A percentile compares a stretch with the other conserved stretches of the same genome.
Evolutionary conservation across 768 basidiomycete species (phyloP).

Genomic region (Pseudohyphozyma bogoriensis): DNA sequence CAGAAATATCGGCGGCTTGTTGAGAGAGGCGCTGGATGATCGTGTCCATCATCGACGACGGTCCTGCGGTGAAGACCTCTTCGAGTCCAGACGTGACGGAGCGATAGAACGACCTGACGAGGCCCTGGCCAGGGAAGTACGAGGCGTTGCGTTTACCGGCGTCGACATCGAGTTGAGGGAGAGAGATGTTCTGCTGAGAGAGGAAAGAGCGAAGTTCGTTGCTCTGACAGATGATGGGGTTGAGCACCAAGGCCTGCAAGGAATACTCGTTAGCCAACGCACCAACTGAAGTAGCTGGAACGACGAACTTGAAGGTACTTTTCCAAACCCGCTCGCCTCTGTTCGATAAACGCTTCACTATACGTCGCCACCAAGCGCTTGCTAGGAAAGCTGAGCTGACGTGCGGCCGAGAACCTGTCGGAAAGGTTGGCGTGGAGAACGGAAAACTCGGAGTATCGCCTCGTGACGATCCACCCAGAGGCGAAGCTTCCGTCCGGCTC

Average conservation of each 20-base stretch:
- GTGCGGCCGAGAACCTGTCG: slow-evolving; percentile 59
- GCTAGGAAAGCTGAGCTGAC: slow-evolving; percentile 75
- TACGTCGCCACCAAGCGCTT: slow-evolving; percentile 84
- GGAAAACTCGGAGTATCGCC: slow-evolving; percentile 90
- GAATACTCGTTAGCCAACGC: background rate
- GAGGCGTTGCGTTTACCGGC: background rate
- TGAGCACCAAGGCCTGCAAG: slow-evolving; percentile 57
- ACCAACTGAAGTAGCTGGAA: slow-evolving; percentile 2
- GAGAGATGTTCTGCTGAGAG: slow-evolving; percentile 47
- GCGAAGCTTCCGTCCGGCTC: slow-evolving; percentile 61
- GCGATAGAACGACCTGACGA: slow-evolving; percentile 79
- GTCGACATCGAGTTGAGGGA: slow-evolving; percentile 9
- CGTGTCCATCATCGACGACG: slow-evolving; percentile 74
- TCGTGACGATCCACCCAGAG: slow-evolving; percentile 84
- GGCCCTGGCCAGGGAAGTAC: slow-evolving; percentile 55
- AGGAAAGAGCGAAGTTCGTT: slow-evolving; percentile 73
- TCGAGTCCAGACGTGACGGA: slow-evolving; percentile 91
- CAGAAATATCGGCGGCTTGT: slow-evolving; percentile 81
- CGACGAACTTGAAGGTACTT: slow-evolving; percentile 72
- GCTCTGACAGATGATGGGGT: slow-evolving; percentile 68
- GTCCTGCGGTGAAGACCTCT: slow-evolving; percentile 68
- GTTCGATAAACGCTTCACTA: slow-evolving; percentile 68
- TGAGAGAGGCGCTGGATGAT: slow-evolving; percentile 82
- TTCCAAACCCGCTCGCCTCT: slow-evolving; percentile 64
- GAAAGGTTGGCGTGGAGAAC: slow-evolving; percentile 75